These are phyloP conservation scores for Pseudocercospora pini-densiflorae DNA, from an alignment of 2,329 filamentous ascomycete species.

Conservation along the genomic window DNA sequence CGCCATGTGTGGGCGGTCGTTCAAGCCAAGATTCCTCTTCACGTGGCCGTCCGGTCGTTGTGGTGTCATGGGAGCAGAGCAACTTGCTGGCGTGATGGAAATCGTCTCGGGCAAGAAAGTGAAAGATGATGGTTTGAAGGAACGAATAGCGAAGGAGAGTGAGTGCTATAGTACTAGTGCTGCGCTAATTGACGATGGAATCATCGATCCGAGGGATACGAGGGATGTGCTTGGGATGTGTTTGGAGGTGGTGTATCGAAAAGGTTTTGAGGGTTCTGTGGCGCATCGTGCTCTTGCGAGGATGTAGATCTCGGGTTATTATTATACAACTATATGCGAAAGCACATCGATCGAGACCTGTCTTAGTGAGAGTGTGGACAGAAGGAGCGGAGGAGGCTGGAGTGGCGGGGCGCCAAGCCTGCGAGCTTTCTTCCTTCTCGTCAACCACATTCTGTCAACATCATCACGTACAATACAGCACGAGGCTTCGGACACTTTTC, in stretches of 20 bases:
- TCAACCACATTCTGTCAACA: no score
- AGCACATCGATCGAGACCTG: no score
- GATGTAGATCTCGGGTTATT: no score
- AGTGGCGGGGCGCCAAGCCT: no score
- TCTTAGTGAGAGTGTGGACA: no score
- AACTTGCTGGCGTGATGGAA: conserved; percentile 19
- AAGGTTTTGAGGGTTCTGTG: neutral
- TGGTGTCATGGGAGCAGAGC: conserved; percentile 20
- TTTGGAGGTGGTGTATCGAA: neutral
- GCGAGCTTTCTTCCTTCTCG: no score
- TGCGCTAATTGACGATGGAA: neutral
- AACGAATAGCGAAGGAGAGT: neutral
- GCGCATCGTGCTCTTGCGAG: neutral
- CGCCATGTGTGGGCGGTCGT: conserved; percentile 52
- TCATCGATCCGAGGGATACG: neutral
- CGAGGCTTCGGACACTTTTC: no score
- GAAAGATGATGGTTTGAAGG: neutral
- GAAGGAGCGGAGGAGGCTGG: no score
- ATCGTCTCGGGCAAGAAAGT: neutral
- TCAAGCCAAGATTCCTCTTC: conserved; percentile 50
- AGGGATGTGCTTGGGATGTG: neutral
- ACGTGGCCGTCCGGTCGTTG: conserved; percentile 36
- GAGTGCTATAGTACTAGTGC: neutral
- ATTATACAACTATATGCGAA: no score
- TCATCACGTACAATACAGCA: no score